Evolutionary conservation across 352 stramenopile genomes (phyloP).

Genomic region (Pythium monospermum): DNA sequence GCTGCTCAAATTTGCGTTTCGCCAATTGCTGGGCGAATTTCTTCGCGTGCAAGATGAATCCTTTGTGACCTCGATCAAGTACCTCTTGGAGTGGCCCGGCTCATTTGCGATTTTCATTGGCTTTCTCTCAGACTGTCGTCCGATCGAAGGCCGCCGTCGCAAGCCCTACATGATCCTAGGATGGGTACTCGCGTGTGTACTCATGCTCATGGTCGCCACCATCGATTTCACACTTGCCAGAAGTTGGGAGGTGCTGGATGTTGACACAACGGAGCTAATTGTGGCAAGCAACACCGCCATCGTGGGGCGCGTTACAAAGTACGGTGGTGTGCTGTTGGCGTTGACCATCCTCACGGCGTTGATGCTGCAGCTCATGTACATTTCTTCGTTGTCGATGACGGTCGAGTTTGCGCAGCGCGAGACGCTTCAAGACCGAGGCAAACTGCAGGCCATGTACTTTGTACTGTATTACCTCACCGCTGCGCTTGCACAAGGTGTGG

Average conservation of each 20-base stretch:
- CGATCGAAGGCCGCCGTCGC: conserved; percentile 78
- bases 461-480: conserved; percentile 35
- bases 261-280: too few relatives aligned
- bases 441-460: conserved; percentile 38
- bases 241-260: conserved; percentile 12
- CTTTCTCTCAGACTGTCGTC: conserved; percentile 84
- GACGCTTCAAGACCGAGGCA: conserved; percentile 33
- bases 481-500: conserved; percentile 21
- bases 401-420: conserved; percentile 55
- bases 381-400: conserved; percentile 35
- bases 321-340: conserved; percentile 1
- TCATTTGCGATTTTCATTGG: conserved; percentile 81
- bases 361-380: conserved; percentile 35
- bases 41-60: conserved; percentile 20
- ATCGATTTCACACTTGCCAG: conserved; percentile 9
- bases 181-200: conserved; percentile 4
- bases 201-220: conserved; percentile 2
- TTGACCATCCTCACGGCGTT: conserved; percentile 31
- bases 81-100: conserved; percentile 53
- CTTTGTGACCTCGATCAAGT: conserved; percentile 32
- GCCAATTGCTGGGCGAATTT: conserved; percentile 39
- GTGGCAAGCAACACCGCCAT: too few relatives aligned
- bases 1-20: conserved; percentile 32
- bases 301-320: background rate
- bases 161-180: conserved; percentile 90